Evolutionary conservation across 1,139 yeast species (phyloP).

Genomic region (Debaryomyces coudertii): DNA sequence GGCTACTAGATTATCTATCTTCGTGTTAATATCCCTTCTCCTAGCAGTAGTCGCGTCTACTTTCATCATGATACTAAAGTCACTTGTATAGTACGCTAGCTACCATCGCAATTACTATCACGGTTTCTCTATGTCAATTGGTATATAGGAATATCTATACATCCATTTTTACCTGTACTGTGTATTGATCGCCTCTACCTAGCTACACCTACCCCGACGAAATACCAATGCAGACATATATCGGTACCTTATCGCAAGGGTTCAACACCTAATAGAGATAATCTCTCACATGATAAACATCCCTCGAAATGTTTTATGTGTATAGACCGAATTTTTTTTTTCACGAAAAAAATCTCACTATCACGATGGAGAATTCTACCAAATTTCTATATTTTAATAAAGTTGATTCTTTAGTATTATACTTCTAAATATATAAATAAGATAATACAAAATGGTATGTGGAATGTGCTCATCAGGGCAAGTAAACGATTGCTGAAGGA

Average conservation of each 20-base stretch:
- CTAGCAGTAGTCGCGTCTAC: constrained; percentile 28
- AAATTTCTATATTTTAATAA: constrained; percentile 13
- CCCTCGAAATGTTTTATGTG: background rate
- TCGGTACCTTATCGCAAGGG: background rate
- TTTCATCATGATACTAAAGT: constrained; percentile 25
- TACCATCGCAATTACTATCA: background rate
- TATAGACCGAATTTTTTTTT: background rate
- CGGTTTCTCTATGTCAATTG: background rate
- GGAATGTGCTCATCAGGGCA: background rate
- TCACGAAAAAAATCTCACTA: constrained; percentile 4
- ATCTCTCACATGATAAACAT: background rate
- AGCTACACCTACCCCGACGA: background rate
- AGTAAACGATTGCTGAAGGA: background rate
- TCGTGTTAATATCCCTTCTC: constrained; percentile 23
- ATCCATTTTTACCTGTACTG: background rate
- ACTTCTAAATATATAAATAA: constrained; percentile 14
- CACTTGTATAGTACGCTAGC: constrained; percentile 1
- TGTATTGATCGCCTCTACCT: background rate
- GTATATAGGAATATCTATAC: background rate
- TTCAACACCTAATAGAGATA: background rate
- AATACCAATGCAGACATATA: background rate
- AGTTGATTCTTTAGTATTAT: constrained; percentile 10
- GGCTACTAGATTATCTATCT: constrained; percentile 31
- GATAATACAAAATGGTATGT: constrained; percentile 29
- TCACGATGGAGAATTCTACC: constrained; percentile 1